phyloP scores from a whole-genome alignment of 495 filamentous ascomycete genomes.

The Chaetomium cochliodes region DNA sequence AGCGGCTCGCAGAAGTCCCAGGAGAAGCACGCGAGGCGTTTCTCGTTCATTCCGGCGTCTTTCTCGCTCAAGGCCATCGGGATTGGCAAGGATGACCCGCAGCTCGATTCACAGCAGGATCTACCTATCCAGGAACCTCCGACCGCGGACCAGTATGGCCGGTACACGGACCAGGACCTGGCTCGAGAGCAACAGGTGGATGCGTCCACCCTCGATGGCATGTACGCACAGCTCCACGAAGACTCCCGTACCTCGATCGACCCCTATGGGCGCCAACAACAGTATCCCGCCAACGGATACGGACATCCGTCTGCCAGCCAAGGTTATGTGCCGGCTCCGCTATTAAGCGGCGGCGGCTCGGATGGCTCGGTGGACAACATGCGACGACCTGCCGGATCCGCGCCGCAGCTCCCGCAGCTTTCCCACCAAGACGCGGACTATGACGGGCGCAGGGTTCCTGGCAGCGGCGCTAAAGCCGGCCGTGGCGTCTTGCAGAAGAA shows the following conservation, averaged over 20 bases:
- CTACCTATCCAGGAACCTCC: constrained; percentile 51
- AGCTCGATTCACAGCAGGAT: constrained; percentile 46
- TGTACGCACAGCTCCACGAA: constrained; percentile 43
- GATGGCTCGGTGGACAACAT: constrained; percentile 16
- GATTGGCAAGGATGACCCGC: constrained; percentile 48
- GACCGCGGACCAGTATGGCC: constrained; percentile 39
- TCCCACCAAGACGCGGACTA: constrained; percentile 30
- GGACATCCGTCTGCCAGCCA: constrained; percentile 12
- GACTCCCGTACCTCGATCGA: constrained; percentile 30
- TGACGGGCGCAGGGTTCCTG: constrained; percentile 30
- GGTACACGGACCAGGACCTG: constrained; percentile 39
- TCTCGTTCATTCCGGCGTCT: constrained; percentile 74
- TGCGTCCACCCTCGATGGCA: constrained; percentile 41
- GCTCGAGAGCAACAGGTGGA: constrained; percentile 32
- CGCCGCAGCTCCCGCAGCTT: constrained; percentile 37
- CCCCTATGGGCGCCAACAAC: constrained; percentile 28
- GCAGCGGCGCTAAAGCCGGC: constrained; percentile 26
- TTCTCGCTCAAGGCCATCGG: constrained; percentile 66
- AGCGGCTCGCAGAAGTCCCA: constrained; percentile 50
- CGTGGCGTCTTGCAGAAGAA: constrained; percentile 74
- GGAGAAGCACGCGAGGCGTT: constrained; percentile 60
- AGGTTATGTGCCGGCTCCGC: constrained; percentile 6
- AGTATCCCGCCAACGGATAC: constrained; percentile 30
- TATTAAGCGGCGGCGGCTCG: constrained; percentile 12
- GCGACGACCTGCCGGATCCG: constrained; percentile 27